Conservation (phyloP, 768 basidiomycete species). For the Russula sp. region DNA sequence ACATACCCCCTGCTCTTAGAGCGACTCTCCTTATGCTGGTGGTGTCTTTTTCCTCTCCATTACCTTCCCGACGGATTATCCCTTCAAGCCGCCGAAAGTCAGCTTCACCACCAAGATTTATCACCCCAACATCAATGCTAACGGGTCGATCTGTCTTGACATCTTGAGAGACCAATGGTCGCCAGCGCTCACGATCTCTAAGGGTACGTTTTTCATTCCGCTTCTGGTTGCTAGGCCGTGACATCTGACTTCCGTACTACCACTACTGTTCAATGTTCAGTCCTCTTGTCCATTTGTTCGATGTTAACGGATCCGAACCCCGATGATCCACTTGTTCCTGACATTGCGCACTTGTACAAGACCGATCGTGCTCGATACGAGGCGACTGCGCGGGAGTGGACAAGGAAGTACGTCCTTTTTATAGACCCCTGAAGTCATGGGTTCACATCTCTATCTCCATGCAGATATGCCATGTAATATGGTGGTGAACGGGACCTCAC, state of each 20-base stretch:
- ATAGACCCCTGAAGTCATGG: neutral
- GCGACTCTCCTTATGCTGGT: constrained; percentile 96
- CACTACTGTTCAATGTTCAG: constrained; percentile 36
- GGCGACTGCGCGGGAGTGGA: constrained; percentile 98
- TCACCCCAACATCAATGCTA: constrained; percentile 99
- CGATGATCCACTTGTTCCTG: constrained; percentile 97
- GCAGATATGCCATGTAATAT: constrained; percentile 25
- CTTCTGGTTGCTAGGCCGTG: neutral
- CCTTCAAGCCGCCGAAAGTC: constrained; percentile 99
- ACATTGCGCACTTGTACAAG: constrained; percentile 99
- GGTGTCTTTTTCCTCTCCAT: constrained; percentile 99
- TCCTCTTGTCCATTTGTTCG: constrained; percentile 95
- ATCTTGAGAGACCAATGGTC: constrained; percentile 99
- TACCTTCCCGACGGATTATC: constrained; percentile 94
- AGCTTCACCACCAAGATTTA: constrained; percentile 99
- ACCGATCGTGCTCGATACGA: constrained; percentile 96
- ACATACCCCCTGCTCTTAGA: constrained; percentile 42
- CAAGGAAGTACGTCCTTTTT: constrained; percentile 75
- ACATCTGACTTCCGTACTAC: constrained; percentile 1
- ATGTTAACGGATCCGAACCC: constrained; percentile 99
- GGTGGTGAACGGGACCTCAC: constrained; percentile 7
- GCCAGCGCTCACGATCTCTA: constrained; percentile 97
- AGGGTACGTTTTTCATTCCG: constrained; percentile 52
- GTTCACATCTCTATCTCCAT: constrained; percentile 3
- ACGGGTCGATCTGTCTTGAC: constrained; percentile 97